Base-by-base conservation (phyloP, 371 early-diverging fungal genomes). In the Mortierella sp. region DNA sequence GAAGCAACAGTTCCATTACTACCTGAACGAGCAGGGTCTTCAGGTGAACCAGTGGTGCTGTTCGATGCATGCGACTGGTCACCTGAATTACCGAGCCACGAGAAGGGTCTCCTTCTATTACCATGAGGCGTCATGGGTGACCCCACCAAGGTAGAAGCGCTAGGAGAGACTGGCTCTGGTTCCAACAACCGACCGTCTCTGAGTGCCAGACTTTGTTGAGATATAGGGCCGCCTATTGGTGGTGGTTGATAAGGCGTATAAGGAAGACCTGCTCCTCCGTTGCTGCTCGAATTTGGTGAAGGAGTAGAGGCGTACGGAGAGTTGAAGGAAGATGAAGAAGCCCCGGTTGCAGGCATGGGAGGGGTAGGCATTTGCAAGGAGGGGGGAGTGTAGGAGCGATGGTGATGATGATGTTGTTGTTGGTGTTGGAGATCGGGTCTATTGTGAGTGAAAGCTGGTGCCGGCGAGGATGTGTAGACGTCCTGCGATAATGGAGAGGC, bases 201-300 rank as follows among this genome's bases (percentile, higher is more conserved):
- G 13, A 79, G 58, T 7, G 65, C 45, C 48, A 82, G 55, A 38
- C 44, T 38, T 44, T 55, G 82, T 31, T 65, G 48, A 19, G 58
- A 45, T 6, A 74, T 21, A 48, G 21, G 24, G 34, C n/a, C 38
- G 21, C 55, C 75, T 44, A 74, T 71, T 63, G 83, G 77, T 9
- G 77, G 80, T 14, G 84, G 80, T 54, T 84, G 80, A 28, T 84
- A 80, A 24, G 77, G 63, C 24, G 75, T 77, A 72, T 78, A 72
- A 31, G 57, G 31, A 26, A 55, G 44, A 26, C 77, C 21, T n/a
- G n/a, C 26, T 57, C 4, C 0, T 11, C 58, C 58, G 26, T 57
- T 57, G 13, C 26, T 26, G 13, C 26, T 57, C 26, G 63, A 63
- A 21, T 34, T 60, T 16, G 74, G 52, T 54, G 74, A 55, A 8